Conservation (phyloP, 169 alveolate genomes). For the Eimeria mitis region DNA sequence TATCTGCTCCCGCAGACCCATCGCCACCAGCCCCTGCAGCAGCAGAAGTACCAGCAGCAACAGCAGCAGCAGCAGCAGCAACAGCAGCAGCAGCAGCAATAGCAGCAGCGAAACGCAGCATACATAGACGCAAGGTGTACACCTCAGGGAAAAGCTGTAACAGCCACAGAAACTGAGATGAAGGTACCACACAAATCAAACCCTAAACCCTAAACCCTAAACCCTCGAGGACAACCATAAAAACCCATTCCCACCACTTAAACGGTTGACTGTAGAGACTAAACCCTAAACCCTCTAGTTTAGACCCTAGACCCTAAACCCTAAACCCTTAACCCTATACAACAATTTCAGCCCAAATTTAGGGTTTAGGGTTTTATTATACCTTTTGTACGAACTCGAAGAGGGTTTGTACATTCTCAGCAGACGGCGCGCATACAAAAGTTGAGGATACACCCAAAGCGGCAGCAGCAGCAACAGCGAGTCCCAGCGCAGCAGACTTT, state of each 20-base stretch:
- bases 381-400: constrained; percentile 98
- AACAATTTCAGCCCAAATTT: no score
- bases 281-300: constrained; percentile 9
- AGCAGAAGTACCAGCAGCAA: constrained; percentile 39
- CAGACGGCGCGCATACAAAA: constrained; percentile 99
- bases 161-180: constrained; percentile 24
- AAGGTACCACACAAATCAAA: not conserved
- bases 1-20: constrained; percentile 80
- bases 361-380: no score
- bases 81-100: not conserved
- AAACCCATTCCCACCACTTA: not conserved
- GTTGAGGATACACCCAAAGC: constrained; percentile 96
- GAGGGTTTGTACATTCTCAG: constrained; percentile 98
- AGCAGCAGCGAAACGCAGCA: not conserved
- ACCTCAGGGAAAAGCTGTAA: not conserved
- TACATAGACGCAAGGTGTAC: not conserved
- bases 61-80: constrained; percentile 41
- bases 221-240: not conserved
- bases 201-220: not conserved
- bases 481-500: constrained; percentile 98
- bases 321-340: not conserved
- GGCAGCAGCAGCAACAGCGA: constrained; percentile 90
- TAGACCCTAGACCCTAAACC: constrained; percentile 18
- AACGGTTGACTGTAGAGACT: no score
- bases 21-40: constrained; percentile 78